A percentile compares a stretch with the other conserved stretches of the same genome.
phyloP scores from a whole-genome alignment of 352 stramenopile species.

The Phytophthora cajani region DNA sequence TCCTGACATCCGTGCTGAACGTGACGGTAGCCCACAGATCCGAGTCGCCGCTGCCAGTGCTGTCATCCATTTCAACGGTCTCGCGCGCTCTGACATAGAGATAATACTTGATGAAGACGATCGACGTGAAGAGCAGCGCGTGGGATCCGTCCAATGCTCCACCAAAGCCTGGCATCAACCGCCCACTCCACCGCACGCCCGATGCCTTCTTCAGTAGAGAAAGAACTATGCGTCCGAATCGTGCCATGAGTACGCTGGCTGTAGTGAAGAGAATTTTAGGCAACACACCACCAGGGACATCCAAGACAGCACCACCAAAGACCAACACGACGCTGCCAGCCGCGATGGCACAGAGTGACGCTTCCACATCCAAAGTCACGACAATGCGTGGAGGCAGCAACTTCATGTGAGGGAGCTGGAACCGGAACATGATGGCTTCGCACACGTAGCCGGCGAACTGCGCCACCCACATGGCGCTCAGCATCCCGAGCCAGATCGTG shows the following conservation, averaged over 20 bases:
- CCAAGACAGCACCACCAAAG: slow-evolving; percentile 38
- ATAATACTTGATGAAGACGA: slow-evolving; percentile 60
- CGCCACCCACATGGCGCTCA: slow-evolving; percentile 52
- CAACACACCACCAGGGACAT: slow-evolving; percentile 52
- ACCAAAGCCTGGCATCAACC: slow-evolving; percentile 93
- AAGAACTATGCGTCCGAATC: slow-evolving; percentile 92
- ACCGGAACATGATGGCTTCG: slow-evolving; percentile 62
- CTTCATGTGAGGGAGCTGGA: slow-evolving; percentile 49
- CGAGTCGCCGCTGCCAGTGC: slow-evolving; percentile 26
- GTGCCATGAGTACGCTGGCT: slow-evolving; percentile 86
- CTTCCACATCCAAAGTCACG: slow-evolving; percentile 57
- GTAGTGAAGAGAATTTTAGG: slow-evolving; percentile 79
- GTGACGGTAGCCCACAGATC: slow-evolving; percentile 35
- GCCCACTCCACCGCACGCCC: slow-evolving; percentile 92
- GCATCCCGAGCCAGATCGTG: slow-evolving; percentile 47
- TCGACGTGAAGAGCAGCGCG: slow-evolving; percentile 88
- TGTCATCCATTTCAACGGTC: slow-evolving; percentile 12
- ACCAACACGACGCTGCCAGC: slow-evolving; percentile 47
- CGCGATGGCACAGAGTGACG: slow-evolving; percentile 45
- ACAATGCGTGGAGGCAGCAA: slow-evolving; percentile 53
- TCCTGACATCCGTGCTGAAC: slow-evolving; percentile 33
- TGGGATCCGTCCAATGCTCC: slow-evolving; percentile 92
- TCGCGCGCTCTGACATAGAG: slow-evolving; percentile 39
- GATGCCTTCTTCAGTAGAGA: slow-evolving; percentile 94
- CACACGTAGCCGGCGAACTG: slow-evolving; percentile 57